Base-by-base conservation (phyloP, 495 filamentous ascomycete species). In the Xylaria venustula region DNA sequence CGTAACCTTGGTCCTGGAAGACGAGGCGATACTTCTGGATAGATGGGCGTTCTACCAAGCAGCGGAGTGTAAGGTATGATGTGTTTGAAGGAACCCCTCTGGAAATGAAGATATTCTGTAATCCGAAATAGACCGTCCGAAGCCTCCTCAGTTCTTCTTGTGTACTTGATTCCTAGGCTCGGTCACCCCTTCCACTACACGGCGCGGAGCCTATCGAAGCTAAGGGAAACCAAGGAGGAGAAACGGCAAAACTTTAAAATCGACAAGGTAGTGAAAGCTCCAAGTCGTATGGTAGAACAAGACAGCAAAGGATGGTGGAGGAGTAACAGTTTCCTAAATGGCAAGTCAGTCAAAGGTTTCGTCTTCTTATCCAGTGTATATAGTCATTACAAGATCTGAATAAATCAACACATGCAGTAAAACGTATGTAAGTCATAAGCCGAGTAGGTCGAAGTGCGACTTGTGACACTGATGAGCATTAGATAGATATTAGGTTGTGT, bases 401-500 rank as follows among this genome's bases (percentile, higher is more conserved):
- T 26, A 54, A 9, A 61, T 61, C 58, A 22, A 48, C 15, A 22
- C 15, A 47, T 54, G 48, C 30, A 45, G 49, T 46, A 37, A 44
- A 45, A 60, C 25, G 58, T 53, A 53, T 28, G 51, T 26, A 37
- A 51, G 41, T 48, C 37, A 61, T 52, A 11, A 60, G 59, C 58
- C 32, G 42, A 49, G 41, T 45, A 63, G 44, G 52, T 64, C 55
- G 56, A 56, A 67, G 64, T 68, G 68, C 69, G 62, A 69, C 66
- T 62, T 49, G 52, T 44, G 45, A 49, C 42, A 57, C 45, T 55
- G 60, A 62, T 51, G 60, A 55, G 60, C 41, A 62, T 57, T 62
- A 56, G 44, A 67, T 62, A 56, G 44, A 67, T 69, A 69, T 71
- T 71, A 71, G 69, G 68, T 65, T 63, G 66, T 71, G 69, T 71